These are phyloP conservation scores for Colletotrichum aenigma DNA, from an alignment of 2,329 filamentous ascomycete species.

Conservation along the genomic window DNA sequence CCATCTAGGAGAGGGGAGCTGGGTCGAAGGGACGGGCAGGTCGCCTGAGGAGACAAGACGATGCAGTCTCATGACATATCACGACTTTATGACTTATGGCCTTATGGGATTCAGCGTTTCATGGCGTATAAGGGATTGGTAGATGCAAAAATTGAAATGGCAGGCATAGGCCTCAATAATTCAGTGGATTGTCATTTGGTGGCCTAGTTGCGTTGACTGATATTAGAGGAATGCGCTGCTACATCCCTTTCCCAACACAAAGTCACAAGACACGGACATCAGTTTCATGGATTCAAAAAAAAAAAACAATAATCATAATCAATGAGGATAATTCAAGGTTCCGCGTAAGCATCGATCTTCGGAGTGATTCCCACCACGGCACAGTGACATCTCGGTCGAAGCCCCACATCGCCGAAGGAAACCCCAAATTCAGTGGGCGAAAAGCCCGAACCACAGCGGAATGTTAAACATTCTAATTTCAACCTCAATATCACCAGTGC, in stretches of 20 bases:
- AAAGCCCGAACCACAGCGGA: not conserved
- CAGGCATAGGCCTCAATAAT: not conserved
- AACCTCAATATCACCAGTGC: not conserved
- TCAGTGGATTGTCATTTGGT: not conserved
- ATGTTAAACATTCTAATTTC: not conserved
- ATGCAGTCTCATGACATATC: not conserved
- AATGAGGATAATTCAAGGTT: not conserved
- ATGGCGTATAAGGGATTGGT: not conserved
- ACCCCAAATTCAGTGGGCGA: slow-evolving; percentile 9
- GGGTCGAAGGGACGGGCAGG: not conserved
- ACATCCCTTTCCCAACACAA: not conserved
- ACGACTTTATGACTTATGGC: slow-evolving; percentile 8
- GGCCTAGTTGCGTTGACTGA: not conserved
- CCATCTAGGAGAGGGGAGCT: not conserved
- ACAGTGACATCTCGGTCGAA: not conserved
- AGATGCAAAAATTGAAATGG: not conserved
- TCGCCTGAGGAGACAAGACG: not conserved
- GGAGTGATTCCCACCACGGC: not conserved
- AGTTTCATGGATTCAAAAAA: not conserved
- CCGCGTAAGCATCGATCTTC: not conserved
- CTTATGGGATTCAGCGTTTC: not conserved
- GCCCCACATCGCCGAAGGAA: slow-evolving; percentile 19
- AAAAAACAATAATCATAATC: not conserved
- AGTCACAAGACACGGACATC: not conserved
- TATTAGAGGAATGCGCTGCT: not conserved